phyloP scores from a whole-genome alignment of 352 stramenopile genomes.

The Globisporangium irregulare region DNA sequence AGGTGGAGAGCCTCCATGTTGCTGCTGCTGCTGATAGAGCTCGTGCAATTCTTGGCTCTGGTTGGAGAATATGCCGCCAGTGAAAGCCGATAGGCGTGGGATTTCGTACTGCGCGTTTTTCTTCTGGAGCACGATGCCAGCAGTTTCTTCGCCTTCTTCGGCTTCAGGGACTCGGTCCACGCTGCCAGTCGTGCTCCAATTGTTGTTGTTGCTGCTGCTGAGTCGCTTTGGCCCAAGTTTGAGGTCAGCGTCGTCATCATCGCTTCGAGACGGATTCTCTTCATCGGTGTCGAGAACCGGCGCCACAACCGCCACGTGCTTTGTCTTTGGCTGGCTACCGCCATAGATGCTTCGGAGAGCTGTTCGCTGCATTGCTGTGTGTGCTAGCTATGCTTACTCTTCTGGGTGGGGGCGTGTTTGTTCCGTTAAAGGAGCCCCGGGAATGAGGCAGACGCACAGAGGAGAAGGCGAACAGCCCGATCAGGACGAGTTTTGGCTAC shows the following conservation, averaged over 20 bases:
- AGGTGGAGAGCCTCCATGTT: constrained; percentile 36
- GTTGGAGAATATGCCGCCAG: constrained; percentile 2
- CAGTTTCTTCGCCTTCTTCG: constrained; percentile 12
- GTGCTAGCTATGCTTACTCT: not conserved
- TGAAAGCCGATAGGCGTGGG: not conserved
- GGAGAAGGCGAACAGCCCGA: not conserved
- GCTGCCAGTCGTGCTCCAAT: constrained; percentile 2
- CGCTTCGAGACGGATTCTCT: constrained; percentile 13
- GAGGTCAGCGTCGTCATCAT: constrained; percentile 11
- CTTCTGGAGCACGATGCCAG: constrained; percentile 9
- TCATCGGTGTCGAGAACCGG: constrained; percentile 40
- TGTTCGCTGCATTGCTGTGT: constrained; percentile 31
- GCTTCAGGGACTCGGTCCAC: constrained; percentile 12
- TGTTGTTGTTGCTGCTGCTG: constrained; percentile 4
- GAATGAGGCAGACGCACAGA: not conserved
- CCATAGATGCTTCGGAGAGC: constrained; percentile 42
- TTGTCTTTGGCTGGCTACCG: constrained; percentile 34
- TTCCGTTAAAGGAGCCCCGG: not conserved
- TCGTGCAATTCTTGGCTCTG: constrained; percentile 10
- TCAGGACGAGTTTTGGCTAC: not conserved
- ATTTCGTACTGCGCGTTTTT: constrained; percentile 16
- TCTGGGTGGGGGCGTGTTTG: not conserved
- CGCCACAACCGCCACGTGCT: constrained; percentile 47
- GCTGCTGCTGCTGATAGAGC: not conserved
- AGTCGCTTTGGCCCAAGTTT: no score